Percentiles rank a stretch among this genome's conserved stretches.
These are phyloP conservation scores for Linum usitatissimum DNA, from an alignment of 345 rosid genomes.

Conservation along the genomic window DNA sequence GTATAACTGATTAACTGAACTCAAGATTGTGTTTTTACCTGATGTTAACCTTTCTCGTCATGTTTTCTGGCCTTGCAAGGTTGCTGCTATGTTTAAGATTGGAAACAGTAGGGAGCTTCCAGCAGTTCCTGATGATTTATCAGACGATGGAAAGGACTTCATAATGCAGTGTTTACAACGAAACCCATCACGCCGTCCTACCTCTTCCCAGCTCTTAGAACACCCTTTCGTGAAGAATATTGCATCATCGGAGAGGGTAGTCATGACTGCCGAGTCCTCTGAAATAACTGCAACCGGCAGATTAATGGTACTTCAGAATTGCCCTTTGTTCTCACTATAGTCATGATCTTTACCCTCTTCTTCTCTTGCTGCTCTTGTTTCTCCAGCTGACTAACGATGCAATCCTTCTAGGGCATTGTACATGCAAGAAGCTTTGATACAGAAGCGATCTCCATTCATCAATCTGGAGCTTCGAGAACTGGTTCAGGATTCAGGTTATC, in stretches of 20 bases:
- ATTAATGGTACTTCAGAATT: constrained; percentile 34
- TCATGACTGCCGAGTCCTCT: constrained; percentile 19
- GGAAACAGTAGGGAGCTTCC: constrained; percentile 7
- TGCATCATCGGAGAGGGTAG: constrained; percentile 3
- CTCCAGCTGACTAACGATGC: constrained; percentile 12
- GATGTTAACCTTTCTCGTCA: background rate
- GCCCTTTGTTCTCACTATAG: background rate
- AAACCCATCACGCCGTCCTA: constrained; percentile 9
- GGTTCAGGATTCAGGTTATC: constrained; percentile 16
- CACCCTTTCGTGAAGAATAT: constrained; percentile 14
- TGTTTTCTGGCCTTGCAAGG: constrained; percentile 11
- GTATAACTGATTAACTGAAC: background rate
- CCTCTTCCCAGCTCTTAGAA: constrained; percentile 15
- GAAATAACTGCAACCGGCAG: constrained; percentile 40
- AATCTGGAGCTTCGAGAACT: constrained; percentile 10
- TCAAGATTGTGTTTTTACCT: constrained; percentile 1
- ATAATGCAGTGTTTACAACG: constrained; percentile 13
- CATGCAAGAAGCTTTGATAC: constrained; percentile 18
- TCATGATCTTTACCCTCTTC: no score
- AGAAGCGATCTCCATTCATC: constrained; percentile 19
- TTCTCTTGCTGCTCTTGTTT: constrained; percentile 7
- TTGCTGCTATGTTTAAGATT: constrained; percentile 18
- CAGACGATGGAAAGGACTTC: constrained; percentile 4
- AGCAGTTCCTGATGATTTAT: constrained; percentile 8
- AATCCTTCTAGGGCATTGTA: constrained; percentile 14